phyloP scores from a whole-genome alignment of 2,329 filamentous ascomycete genomes.

The Teratosphaeria epicoccoides region DNA sequence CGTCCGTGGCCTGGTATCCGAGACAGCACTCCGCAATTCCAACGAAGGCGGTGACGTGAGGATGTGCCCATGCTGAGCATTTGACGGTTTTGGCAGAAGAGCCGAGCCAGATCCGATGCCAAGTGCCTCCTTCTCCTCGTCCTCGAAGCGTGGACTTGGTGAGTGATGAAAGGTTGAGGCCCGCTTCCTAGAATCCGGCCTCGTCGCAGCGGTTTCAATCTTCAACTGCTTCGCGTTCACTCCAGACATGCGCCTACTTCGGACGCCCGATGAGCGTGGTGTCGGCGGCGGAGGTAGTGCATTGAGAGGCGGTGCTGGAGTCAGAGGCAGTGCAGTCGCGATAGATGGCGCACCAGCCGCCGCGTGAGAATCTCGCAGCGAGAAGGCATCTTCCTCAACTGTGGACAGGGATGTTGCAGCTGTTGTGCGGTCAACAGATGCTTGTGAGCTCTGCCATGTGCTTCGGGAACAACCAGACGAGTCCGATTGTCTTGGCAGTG shows the following conservation, averaged over 20 bases:
- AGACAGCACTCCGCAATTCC: conserved; percentile 13
- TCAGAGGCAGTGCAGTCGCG: conserved; percentile 3
- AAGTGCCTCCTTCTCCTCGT: conserved; percentile 14
- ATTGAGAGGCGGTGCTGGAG: conserved; percentile 7
- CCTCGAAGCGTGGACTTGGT: conserved; percentile 15
- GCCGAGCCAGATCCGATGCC: conserved; percentile 12
- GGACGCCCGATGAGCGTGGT: conserved; percentile 18
- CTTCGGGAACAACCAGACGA: conserved; percentile 68
- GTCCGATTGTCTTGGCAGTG: conserved; percentile 66
- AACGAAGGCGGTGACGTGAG: conserved; percentile 23
- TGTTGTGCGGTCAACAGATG: conserved; percentile 48
- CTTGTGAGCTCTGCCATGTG: conserved; percentile 65
- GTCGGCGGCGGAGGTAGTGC: conserved; percentile 25
- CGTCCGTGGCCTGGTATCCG: conserved; percentile 9
- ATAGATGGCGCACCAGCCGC: not conserved
- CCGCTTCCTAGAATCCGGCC: conserved; percentile 21
- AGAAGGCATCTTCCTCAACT: conserved; percentile 52
- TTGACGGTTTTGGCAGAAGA: conserved; percentile 15
- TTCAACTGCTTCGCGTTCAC: conserved; percentile 69
- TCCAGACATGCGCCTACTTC: conserved; percentile 68
- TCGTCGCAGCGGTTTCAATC: conserved; percentile 59
- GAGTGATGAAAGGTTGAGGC: conserved; percentile 24
- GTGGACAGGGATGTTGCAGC: conserved; percentile 59
- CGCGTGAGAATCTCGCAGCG: not conserved
- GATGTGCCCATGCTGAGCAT: conserved; percentile 18